Conservation (phyloP, 2,329 filamentous ascomycete species). For the Cytospora piceae region DNA sequence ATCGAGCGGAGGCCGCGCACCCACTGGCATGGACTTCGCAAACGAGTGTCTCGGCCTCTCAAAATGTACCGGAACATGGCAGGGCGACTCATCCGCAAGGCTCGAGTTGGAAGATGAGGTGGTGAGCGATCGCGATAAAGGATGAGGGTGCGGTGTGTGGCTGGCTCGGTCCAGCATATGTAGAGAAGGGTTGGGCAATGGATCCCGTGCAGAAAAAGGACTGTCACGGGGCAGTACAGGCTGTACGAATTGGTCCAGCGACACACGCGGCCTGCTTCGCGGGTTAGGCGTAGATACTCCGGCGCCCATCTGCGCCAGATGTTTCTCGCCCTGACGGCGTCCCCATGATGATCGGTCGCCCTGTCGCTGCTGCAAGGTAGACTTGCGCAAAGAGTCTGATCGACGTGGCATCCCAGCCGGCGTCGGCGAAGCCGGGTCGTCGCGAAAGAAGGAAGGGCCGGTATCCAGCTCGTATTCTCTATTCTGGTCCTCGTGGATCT, state of each 20-base stretch:
- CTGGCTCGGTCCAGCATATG: slow-evolving; percentile 51
- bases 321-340: slow-evolving; percentile 60
- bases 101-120: slow-evolving; percentile 85
- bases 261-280: slow-evolving; percentile 72
- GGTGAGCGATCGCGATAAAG: slow-evolving; percentile 82
- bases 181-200: slow-evolving; percentile 56
- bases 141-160: slow-evolving; percentile 66
- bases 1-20: slow-evolving; percentile 56
- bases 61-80: slow-evolving; percentile 60
- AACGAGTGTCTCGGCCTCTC: slow-evolving; percentile 61
- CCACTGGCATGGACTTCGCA: slow-evolving; percentile 75
- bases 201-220: slow-evolving; percentile 61
- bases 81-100: slow-evolving; percentile 72
- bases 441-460: slow-evolving; percentile 42
- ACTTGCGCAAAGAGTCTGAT: slow-evolving; percentile 79
- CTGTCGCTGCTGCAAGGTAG: slow-evolving; percentile 84
- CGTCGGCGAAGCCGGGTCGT: slow-evolving; percentile 49
- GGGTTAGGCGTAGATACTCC: slow-evolving; percentile 61
- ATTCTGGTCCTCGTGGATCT: slow-evolving; percentile 47
- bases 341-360: slow-evolving; percentile 69
- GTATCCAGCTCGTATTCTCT: slow-evolving; percentile 58
- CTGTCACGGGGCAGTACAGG: slow-evolving; percentile 62
- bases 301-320: slow-evolving; percentile 52
- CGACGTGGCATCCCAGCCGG: slow-evolving; percentile 65
- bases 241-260: slow-evolving; percentile 76